These are phyloP conservation scores for Lepiota venenata DNA, from an alignment of 768 basidiomycete genomes.

Conservation along the genomic window DNA sequence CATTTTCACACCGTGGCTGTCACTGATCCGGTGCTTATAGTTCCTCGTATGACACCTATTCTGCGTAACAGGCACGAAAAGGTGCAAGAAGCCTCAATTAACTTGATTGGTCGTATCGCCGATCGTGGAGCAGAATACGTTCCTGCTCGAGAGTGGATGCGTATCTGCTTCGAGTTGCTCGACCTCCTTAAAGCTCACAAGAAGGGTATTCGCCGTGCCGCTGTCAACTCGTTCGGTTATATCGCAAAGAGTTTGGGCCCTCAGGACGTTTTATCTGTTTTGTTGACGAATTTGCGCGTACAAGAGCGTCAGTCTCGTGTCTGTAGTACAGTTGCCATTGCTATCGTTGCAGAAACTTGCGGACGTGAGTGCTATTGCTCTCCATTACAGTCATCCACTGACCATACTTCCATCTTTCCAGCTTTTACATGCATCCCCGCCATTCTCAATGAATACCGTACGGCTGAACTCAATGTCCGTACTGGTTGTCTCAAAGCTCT, in stretches of 20 bases:
- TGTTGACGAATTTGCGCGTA: constrained; percentile 94
- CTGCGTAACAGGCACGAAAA: constrained; percentile 98
- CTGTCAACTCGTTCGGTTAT: constrained; percentile 99
- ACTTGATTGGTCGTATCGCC: constrained; percentile 98
- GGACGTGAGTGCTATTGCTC: constrained; percentile 48
- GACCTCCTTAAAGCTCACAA: constrained; percentile 99
- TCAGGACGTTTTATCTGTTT: constrained; percentile 93
- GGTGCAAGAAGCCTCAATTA: constrained; percentile 99
- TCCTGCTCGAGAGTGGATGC: constrained; percentile 99
- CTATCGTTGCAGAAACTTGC: constrained; percentile 92
- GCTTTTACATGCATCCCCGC: constrained; percentile 99
- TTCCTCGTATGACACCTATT: constrained; percentile 99
- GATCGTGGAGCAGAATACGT: constrained; percentile 99
- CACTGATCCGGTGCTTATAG: constrained; percentile 36
- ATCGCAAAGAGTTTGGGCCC: constrained; percentile 99
- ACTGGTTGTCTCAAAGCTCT: constrained; percentile 98
- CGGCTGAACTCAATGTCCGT: constrained; percentile 96
- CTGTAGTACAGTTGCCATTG: constrained; percentile 97
- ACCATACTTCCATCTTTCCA: constrained; percentile 18
- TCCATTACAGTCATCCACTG: background rate
- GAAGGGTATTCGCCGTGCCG: constrained; percentile 97
- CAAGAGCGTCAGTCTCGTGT: constrained; percentile 99
- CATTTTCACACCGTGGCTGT: background rate
- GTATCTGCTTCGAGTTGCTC: constrained; percentile 97
- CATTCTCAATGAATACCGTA: constrained; percentile 97